Percentiles rank a stretch among this genome's conserved stretches.
Evolutionary conservation across 192 early-diverging fungal genomes (phyloP).

Genomic region (Thamnidium elegans): DNA sequence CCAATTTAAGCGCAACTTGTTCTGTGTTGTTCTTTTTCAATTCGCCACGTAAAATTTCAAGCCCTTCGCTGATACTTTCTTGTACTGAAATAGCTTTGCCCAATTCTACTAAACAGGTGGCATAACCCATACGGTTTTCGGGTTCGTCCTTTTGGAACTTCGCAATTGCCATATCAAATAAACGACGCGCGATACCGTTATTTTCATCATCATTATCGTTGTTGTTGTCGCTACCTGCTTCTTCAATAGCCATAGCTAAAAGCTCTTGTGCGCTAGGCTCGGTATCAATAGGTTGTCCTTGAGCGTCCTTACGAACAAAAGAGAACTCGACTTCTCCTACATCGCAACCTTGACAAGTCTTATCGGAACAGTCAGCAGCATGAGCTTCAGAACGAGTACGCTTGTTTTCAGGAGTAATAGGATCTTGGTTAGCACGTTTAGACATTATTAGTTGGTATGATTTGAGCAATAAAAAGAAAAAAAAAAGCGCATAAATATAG

Average conservation of each 20-base stretch:
- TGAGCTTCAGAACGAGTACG: constrained; percentile 35
- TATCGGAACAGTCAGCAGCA: constrained; percentile 52
- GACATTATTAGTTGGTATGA: constrained; percentile 1
- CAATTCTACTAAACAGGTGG: constrained; percentile 30
- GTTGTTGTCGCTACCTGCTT: constrained; percentile 13
- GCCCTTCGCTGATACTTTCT: constrained; percentile 35
- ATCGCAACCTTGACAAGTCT: constrained; percentile 57
- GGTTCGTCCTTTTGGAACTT: constrained; percentile 40
- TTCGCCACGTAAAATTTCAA: constrained; percentile 20
- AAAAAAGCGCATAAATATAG: background rate
- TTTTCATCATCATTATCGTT: constrained; percentile 12
- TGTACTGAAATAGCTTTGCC: constrained; percentile 25
- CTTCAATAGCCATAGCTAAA: constrained; percentile 57
- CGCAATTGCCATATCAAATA: constrained; percentile 59
- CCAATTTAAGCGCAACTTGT: background rate
- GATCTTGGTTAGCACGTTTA: constrained; percentile 7
- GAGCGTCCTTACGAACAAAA: constrained; percentile 42
- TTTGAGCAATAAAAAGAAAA: background rate
- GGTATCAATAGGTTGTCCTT: constrained; percentile 25
- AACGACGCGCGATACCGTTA: constrained; percentile 39
- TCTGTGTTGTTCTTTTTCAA: background rate
- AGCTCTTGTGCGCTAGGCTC: constrained; percentile 52
- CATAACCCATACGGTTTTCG: constrained; percentile 36
- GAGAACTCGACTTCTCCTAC: constrained; percentile 59
- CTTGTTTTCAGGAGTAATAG: background rate